Evolutionary conservation across 306 rosid genomes (phyloP), one percentile per base, ranked within the genome.

Genomic region (Sesbania bispinosa): DNA sequence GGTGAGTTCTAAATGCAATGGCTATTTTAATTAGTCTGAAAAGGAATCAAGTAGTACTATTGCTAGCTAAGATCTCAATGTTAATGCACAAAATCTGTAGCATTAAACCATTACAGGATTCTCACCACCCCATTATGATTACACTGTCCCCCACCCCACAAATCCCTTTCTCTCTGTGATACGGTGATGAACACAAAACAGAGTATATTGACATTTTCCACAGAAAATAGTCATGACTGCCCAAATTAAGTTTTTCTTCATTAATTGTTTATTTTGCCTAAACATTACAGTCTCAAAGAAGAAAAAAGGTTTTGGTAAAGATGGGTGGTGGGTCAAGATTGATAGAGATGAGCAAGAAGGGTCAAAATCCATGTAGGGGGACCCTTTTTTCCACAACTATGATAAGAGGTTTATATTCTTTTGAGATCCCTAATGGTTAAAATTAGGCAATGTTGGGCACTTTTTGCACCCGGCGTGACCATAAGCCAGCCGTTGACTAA

Each of bases 401-500:
- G 6, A 29, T 42, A 67, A 23, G 73, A 67, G 52, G 52, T 29
- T 41, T 13, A 18, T 71, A 66, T 71, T 52, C 64, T 79, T 75
- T 71, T 52, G 55, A 76, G 76, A 66, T 52, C 52, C n/a, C 50
- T 36, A 53, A 61, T 72, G 65, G 69, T 74, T 65, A 70, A 60
- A 69, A 78, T 78, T 60, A 78, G 69, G 80, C 63, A 78, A 74
- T 65, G 79, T 75, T 52, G 62, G 81, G 58, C 18, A 74, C 61
- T 41, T 65, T 70, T 77, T 75, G 75, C 54, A 35, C 38, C 15
- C 19, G 33, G 63, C 69, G 57, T 78, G 81, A 67, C 77, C 67
- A 68, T 42, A 45, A 73, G 21, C 70, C n/a, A n/a, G n/a, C 61
- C 69, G 78, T 81, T 81, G 90, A 84, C 86, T 65, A 80, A 76